Evolutionary conservation across 306 rosid species (phyloP), one percentile per base, ranked within the genome.

Genomic region (Aeschynomene evenia): DNA sequence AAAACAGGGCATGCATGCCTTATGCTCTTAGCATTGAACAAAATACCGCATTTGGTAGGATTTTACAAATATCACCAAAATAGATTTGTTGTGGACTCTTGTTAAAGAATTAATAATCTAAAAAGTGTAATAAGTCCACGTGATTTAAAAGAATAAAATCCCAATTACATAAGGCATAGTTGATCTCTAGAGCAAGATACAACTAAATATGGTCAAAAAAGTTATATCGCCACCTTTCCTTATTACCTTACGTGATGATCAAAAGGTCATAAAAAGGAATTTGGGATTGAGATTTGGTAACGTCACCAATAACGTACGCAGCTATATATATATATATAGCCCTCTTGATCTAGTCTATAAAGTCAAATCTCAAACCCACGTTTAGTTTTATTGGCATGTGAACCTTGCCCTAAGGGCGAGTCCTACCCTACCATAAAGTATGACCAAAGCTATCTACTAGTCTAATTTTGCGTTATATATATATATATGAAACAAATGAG

Each of bases 201-300:
- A 53, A 50, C 52, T 1, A 9, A 8, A 16, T 15, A 39, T 13
- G 61, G 58, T 28, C 76, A 62, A 15, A 15, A 6, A 42, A 29
- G 72, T n/a, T n/a, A 55, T 42, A 40, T 50, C 54, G 79, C 66
- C 66, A 14, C 40, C 66, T 64, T 54, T 29, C 29, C 21, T 24
- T 1, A 10, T 14, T 23, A 28, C 59, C 51, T 40, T 53, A 4
- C 3, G 19, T 2, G 9, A 43, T 2, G 42, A 64, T 55, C 45
- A 28, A 65, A 63, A 20, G 66, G 5, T 64, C 66, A 0, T 31
- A 6, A 40, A 54, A 34, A 16, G 23, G 56, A 70, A 40, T 70
- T n/a, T 29, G 46, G 23, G 4, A 9, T 48, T 24, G 18, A 13
- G 16, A 40, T 7, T 8, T 6, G 24, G 15, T 53, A 20, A 64